These are phyloP conservation scores for Sugiyamaella chiloensis DNA, from an alignment of 805 yeast species.

Conservation along the genomic window DNA sequence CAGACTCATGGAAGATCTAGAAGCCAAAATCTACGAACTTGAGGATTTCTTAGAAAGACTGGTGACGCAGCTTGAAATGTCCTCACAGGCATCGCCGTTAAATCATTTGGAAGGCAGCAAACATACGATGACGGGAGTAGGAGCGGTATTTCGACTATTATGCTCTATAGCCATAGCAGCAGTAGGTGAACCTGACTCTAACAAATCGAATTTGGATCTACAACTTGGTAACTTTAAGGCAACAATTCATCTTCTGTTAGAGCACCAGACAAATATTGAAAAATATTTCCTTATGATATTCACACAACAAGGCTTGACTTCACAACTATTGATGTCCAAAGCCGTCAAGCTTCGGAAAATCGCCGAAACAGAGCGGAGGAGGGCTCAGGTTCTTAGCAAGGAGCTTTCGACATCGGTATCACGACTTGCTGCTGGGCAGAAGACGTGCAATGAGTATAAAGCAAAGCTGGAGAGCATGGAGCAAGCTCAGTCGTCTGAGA, in stretches of 20 bases:
- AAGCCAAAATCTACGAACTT: too few relatives aligned
- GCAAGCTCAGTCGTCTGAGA: too few relatives aligned
- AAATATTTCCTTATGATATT: background rate
- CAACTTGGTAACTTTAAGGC: background rate
- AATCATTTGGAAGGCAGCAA: too few relatives aligned
- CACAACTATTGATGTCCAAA: conserved; percentile 27
- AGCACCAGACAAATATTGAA: background rate
- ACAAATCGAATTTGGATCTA: background rate
- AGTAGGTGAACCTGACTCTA: background rate
- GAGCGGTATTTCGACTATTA: background rate
- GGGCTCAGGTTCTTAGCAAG: conserved; percentile 13
- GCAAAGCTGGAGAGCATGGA: background rate
- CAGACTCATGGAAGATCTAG: too few relatives aligned
- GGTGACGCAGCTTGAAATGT: too few relatives aligned
- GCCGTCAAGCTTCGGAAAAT: conserved; percentile 36
- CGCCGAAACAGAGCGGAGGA: conserved; percentile 35
- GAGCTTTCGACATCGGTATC: background rate
- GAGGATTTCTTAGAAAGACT: too few relatives aligned
- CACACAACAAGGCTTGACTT: conserved; percentile 20
- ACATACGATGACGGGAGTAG: too few relatives aligned
- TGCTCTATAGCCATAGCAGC: background rate
- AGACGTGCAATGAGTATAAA: background rate
- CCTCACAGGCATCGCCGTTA: too few relatives aligned
- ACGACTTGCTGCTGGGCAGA: background rate
- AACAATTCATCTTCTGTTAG: background rate